Base-by-base conservation (phyloP, 176 grass and related monocot species). In the Panicum miliaceum region DNA sequence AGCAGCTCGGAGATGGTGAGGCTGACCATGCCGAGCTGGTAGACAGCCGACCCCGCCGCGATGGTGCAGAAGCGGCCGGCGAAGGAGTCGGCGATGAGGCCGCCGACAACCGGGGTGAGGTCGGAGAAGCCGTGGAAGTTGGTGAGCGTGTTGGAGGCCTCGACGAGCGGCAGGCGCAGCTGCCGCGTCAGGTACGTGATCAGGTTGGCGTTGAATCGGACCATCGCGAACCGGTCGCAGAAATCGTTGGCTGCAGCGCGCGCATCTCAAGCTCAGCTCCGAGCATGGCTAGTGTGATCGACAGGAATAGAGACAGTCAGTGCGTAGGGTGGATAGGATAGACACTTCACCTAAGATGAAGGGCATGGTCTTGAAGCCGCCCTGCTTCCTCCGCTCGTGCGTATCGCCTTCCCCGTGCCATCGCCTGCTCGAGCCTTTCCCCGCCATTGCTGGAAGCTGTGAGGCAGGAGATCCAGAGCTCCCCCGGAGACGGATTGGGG, bases 51-150 rank as follows among this genome's bases (percentile, higher is more conserved):
- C 27, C 91, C 91, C 25, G 22, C 77, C 18, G 59, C 50, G 58
- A 94, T 94, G 38, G 92, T 88, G 88, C 92, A 91, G 87, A 88
- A 97, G 42, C 95, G 92, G 68, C 92, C 92, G n/a, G 90, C 86
- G 77, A 48, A 64, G 73, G 94, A 84, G 84, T 97, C 94, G 10
- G 92, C 81, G 58, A 88, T 51, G 75, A 97, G 75, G 73, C 77
- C 94, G 52, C 91, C 91, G 34, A 97, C 14, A 78, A 97, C 56
- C 3, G 91, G 94, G 16, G 89, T 97, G 9, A 97, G 81, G 79
- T 82, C 86, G 52, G 94, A 68, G 8, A 90, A 86, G 87, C 94
- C 94, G 14, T 48, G 34, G 74, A 91, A 90, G 85, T 88, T 92
- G 65, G 81, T 90, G 66, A 97, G 66, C 19, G 82, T 92, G 87